These are phyloP conservation scores for Trichodelitschia bisporula DNA, from an alignment of 495 filamentous ascomycete genomes.

Conservation along the genomic window DNA sequence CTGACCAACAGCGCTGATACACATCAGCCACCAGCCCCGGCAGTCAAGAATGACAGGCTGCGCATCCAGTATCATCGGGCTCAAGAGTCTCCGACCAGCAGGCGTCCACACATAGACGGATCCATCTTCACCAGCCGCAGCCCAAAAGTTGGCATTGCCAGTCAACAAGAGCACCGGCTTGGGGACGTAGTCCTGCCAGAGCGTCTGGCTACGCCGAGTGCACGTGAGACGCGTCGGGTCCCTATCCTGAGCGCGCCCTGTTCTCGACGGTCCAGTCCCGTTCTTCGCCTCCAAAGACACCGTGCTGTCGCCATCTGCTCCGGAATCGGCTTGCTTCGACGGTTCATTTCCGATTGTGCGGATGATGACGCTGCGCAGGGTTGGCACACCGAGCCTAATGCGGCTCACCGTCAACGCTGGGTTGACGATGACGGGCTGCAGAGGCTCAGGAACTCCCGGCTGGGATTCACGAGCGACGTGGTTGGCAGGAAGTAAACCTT, in stretches of 20 bases:
- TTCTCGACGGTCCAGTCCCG: constrained; percentile 29
- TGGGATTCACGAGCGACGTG: constrained; percentile 1
- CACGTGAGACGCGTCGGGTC: constrained; percentile 69
- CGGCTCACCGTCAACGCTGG: constrained; percentile 61
- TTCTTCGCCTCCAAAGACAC: constrained; percentile 53
- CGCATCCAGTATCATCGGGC: constrained; percentile 64
- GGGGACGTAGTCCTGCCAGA: constrained; percentile 90
- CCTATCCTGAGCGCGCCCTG: constrained; percentile 30
- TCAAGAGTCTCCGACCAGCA: constrained; percentile 67
- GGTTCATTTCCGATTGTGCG: constrained; percentile 25
- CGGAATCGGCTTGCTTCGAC: constrained; percentile 4
- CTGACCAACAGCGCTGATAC: constrained; percentile 67
- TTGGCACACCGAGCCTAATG: constrained; percentile 72
- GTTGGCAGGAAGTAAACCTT: constrained; percentile 35
- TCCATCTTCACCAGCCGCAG: constrained; percentile 78
- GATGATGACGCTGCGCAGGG: constrained; percentile 56
- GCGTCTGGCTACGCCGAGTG: constrained; percentile 50
- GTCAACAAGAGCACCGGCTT: constrained; percentile 62
- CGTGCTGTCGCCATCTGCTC: constrained; percentile 22
- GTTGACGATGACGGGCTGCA: constrained; percentile 67
- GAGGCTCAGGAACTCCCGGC: constrained; percentile 38
- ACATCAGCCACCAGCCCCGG: constrained; percentile 68
- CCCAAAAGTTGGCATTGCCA: constrained; percentile 77
- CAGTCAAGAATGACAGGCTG: constrained; percentile 86
- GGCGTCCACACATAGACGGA: constrained; percentile 87